phyloP scores from a whole-genome alignment of 2,329 filamentous ascomycete species.

The Stagonosporopsis tanaceti region DNA sequence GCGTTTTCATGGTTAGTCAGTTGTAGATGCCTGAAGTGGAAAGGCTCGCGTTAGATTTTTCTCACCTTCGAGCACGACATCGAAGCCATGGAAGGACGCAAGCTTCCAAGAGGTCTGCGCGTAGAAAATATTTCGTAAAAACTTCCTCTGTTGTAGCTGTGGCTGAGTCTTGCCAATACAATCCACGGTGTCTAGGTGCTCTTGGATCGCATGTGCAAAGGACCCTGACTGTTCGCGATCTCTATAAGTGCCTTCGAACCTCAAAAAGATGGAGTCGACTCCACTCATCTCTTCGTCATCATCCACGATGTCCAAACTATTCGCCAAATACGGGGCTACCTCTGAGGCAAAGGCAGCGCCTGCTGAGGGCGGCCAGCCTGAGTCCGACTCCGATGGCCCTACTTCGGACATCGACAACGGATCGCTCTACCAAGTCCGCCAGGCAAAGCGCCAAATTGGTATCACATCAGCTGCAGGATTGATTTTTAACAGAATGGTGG shows the following conservation, averaged over 20 bases:
- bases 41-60: conserved; percentile 15
- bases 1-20: conserved; percentile 12
- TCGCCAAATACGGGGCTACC: conserved; percentile 22
- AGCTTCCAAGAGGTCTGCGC: conserved; percentile 14
- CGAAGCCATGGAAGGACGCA: conserved; percentile 12
- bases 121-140: conserved; percentile 18
- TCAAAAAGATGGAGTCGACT: conserved; percentile 15
- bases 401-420: conserved; percentile 31
- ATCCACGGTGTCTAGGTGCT: conserved; percentile 3
- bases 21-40: conserved; percentile 5
- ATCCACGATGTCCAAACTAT: conserved; percentile 26
- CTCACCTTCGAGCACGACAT: conserved; percentile 16
- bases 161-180: conserved; percentile 9
- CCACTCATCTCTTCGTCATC: conserved; percentile 21
- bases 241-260: conserved; percentile 13
- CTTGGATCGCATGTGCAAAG: conserved; percentile 15
- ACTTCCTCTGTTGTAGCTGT: conserved; percentile 14
- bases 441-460: conserved; percentile 42
- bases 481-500: conserved; percentile 58
- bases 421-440: conserved; percentile 34
- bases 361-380: conserved; percentile 15
- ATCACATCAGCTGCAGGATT: conserved; percentile 36
- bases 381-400: conserved; percentile 15
- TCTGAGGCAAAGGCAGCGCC: conserved; percentile 12
- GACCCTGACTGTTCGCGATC: not conserved